A percentile compares a stretch with the other conserved stretches of the same genome.
These are phyloP conservation scores for Globisporangium radiosum DNA, from an alignment of 352 stramenopile species.

Conservation along the genomic window DNA sequence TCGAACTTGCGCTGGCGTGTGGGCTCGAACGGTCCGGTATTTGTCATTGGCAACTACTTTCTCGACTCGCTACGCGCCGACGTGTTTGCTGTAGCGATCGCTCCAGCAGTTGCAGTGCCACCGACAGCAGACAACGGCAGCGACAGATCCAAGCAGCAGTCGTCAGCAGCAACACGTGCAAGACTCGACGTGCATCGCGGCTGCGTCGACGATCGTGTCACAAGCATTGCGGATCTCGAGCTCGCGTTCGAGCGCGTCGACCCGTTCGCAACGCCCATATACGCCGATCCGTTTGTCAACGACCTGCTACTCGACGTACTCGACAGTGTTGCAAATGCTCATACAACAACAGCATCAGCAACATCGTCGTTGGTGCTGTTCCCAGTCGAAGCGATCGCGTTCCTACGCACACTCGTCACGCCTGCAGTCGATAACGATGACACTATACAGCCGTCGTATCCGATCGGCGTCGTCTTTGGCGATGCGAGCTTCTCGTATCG, in stretches of 20 bases:
- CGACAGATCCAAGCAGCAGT: background rate
- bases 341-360: background rate
- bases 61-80: conserved; percentile 70
- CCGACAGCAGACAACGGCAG: background rate
- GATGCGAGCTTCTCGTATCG: conserved; percentile 61
- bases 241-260: conserved; percentile 27
- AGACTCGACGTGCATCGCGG: conserved; percentile 29
- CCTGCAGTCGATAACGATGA: background rate
- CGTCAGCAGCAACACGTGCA: background rate
- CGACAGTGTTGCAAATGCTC: conserved; percentile 13
- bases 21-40: conserved; percentile 41
- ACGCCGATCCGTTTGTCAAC: conserved; percentile 34
- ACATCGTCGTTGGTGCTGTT: conserved; percentile 58
- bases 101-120: too few relatives aligned
- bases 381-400: conserved; percentile 52
- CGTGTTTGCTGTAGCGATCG: conserved; percentile 40
- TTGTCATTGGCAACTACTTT: conserved; percentile 84
- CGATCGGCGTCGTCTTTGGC: conserved; percentile 28
- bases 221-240: conserved; percentile 45
- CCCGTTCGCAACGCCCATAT: conserved; percentile 19
- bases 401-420: conserved; percentile 33
- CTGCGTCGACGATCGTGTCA: conserved; percentile 31
- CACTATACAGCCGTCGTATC: conserved; percentile 3
- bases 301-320: conserved; percentile 29
- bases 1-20: conserved; percentile 27